These are phyloP conservation scores for Scalesia atractyloides DNA, from an alignment of 129 eudicot genomes.

Conservation along the genomic window DNA sequence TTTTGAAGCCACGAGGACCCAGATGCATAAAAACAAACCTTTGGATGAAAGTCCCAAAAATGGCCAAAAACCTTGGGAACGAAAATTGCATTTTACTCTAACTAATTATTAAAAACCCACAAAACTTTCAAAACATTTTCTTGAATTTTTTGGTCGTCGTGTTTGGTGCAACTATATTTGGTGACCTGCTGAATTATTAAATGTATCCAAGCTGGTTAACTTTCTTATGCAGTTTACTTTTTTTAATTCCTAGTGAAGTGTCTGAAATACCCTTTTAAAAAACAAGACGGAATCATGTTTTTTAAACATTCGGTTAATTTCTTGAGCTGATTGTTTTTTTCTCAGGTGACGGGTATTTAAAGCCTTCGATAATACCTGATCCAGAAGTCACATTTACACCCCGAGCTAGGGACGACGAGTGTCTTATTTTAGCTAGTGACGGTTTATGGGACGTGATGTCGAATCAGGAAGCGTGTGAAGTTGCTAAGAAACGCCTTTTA, in stretches of 20 bases:
- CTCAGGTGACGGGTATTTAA: slow-evolving; percentile 79
- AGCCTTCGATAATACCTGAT: slow-evolving; percentile 80
- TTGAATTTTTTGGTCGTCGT: no score
- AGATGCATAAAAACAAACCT: no score
- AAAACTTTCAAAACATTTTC: background rate
- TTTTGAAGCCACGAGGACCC: no score
- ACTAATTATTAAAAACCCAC: background rate
- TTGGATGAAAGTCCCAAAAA: no score
- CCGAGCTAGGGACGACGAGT: slow-evolving; percentile 78
- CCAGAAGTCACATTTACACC: slow-evolving; percentile 71
- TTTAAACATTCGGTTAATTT: background rate
- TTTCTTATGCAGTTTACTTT: background rate
- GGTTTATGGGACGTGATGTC: slow-evolving; percentile 88
- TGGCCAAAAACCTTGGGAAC: background rate
- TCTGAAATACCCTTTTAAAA: slow-evolving; percentile 14
- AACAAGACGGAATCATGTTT: background rate
- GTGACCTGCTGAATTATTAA: background rate
- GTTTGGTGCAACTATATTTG: background rate
- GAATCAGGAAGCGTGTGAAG: slow-evolving; percentile 80
- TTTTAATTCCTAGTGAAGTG: background rate
- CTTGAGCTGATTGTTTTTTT: background rate
- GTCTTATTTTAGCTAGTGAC: slow-evolving; percentile 77
- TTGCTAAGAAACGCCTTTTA: slow-evolving; percentile 62
- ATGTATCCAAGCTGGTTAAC: background rate
- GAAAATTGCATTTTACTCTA: background rate